Evolutionary conservation across 1,139 yeast genomes (phyloP), one percentile per base, ranked within the genome.

Genomic region (Taphrina confusa): DNA sequence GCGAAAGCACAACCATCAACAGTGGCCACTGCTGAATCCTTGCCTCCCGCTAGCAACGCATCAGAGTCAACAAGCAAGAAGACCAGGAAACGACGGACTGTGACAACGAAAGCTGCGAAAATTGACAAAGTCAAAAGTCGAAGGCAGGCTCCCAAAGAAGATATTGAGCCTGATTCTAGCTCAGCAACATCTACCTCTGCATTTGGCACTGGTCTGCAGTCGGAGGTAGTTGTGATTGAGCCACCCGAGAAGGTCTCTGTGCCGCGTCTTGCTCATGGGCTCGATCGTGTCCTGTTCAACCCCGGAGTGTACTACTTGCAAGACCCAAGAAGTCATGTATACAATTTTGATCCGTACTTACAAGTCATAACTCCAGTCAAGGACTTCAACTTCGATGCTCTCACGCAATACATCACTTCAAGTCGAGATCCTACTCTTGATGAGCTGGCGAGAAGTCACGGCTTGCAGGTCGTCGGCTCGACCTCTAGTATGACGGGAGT

Each of bases 401-500:
- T 86, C 1, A 75, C 82, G 1, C 70, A 74, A 2, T 90, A 84
- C 68, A 80, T 83, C 3, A 80, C 89, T 0, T 85, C 95, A 0
- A 81, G 88, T 1, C 81, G 82, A 67, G 96, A 90, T 72, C 65
- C 70, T 9, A 70, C 69, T 1, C 74, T 91, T 56, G 69, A 81
- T 0, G 63, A 74, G 8, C 71, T 85, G 14, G 84, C 95, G 0
- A 66, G 66, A 9, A 64, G 71, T 4, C 62, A 73, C 23, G 68
- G 73, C 16, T 73, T 76, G 25, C 77, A 75, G 61, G 91, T 78
- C 69, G 82, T 81, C 64, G 87, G 95, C 1, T 89, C 97, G 0
- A 90, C 97, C 0, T 87, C 95, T 22, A 86, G 96, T 1, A 80
- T 92, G 86, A 90, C 97, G 0, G 78, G 84, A 0, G 74, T 85